Percentiles rank a stretch among this genome's conserved stretches.
phyloP scores from a whole-genome alignment of 2,329 filamentous ascomycete species.

The Calonectria hawksworthii region DNA sequence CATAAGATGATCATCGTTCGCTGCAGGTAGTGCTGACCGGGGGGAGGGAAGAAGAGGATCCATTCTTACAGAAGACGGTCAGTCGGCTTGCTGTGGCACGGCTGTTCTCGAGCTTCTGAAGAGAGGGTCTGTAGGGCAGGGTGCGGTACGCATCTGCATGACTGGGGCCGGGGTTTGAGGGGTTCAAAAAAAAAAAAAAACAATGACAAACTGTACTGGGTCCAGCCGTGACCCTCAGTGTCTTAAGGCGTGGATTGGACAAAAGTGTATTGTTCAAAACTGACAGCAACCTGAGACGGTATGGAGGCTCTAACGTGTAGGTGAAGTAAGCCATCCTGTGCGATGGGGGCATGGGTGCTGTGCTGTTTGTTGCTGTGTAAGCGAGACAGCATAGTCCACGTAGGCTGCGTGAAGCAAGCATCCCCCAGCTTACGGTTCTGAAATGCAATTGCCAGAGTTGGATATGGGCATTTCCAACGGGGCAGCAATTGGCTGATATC shows the following conservation, averaged over 20 bases:
- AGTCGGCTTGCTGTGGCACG: constrained; percentile 1
- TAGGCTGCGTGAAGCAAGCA: constrained; percentile 20
- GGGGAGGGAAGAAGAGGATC: neutral
- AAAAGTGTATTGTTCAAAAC: neutral
- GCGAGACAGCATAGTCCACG: constrained; percentile 22
- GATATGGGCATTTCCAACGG: constrained; percentile 8
- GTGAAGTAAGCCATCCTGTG: neutral
- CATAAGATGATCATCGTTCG: constrained; percentile 47
- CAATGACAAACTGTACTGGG: neutral
- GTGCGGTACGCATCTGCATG: constrained; percentile 24
- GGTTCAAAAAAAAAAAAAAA: constrained; percentile 4
- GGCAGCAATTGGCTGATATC: constrained; percentile 13
- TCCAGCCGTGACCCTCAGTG: neutral
- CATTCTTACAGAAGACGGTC: constrained; percentile 17
- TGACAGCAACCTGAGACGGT: neutral
- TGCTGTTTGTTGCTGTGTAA: neutral
- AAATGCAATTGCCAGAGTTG: constrained; percentile 9
- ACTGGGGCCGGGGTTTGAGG: neutral
- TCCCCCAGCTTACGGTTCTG: constrained; percentile 13
- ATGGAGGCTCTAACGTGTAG: neutral
- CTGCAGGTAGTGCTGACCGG: constrained; percentile 33
- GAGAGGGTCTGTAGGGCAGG: constrained; percentile 17
- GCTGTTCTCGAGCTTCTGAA: constrained; percentile 8
- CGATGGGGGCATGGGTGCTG: neutral
- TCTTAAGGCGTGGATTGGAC: neutral